These are phyloP conservation scores for Zychaea mexicana DNA, from an alignment of 371 early-diverging fungal species.

Conservation along the genomic window DNA sequence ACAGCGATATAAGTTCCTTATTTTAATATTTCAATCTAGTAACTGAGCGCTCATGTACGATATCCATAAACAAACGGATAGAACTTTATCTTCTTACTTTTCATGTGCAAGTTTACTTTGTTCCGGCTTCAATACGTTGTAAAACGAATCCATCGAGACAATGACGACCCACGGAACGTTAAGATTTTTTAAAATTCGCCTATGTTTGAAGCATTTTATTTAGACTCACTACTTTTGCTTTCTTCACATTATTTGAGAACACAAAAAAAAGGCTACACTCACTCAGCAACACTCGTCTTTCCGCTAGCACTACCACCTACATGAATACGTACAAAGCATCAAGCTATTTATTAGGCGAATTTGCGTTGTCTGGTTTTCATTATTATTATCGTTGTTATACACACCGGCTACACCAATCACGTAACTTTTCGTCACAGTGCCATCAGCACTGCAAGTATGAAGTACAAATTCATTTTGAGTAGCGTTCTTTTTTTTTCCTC, in stretches of 20 bases:
- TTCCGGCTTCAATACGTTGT: conserved; percentile 80
- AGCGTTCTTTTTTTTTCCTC: neutral
- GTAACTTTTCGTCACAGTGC: conserved; percentile 68
- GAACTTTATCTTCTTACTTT: no score
- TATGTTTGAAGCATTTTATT: conserved; percentile 14
- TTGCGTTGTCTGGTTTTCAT: neutral
- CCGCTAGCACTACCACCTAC: conserved; percentile 85
- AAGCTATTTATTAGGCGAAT: neutral
- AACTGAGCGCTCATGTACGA: no score
- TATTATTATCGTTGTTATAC: neutral
- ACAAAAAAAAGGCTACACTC: conserved; percentile 18
- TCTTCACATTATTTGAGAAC: neutral
- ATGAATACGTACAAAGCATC: neutral
- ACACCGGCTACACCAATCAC: conserved; percentile 77
- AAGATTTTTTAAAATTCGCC: conserved; percentile 72
- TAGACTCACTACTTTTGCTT: neutral
- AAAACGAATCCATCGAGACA: conserved; percentile 94
- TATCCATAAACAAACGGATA: no score
- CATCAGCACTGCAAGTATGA: conserved; percentile 45
- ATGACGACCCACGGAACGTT: conserved; percentile 89
- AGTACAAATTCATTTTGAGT: neutral
- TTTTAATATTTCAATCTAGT: no score
- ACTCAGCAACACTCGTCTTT: conserved; percentile 81
- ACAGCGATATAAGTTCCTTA: neutral
- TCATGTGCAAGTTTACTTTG: conserved; percentile 66